These are phyloP conservation scores for Dothideomycetes sp. DNA, from an alignment of 2,329 filamentous ascomycete species.

Conservation along the genomic window DNA sequence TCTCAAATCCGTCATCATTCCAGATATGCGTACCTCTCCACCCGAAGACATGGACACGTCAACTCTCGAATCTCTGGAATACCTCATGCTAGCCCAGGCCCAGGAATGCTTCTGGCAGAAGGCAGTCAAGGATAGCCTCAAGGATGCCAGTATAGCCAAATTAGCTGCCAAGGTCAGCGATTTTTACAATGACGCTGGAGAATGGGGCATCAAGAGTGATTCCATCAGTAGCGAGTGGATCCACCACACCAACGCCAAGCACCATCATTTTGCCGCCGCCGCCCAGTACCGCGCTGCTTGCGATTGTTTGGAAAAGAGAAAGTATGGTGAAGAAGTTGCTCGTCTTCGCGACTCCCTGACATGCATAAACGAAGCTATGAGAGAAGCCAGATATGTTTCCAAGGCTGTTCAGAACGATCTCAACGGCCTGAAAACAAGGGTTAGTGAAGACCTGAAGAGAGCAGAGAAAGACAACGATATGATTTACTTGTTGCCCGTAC, in stretches of 20 bases:
- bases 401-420: constrained; percentile 75
- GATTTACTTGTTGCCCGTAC: constrained; percentile 80
- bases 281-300: constrained; percentile 87
- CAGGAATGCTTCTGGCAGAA: constrained; percentile 99
- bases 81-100: constrained; percentile 81
- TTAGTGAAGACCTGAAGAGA: constrained; percentile 79
- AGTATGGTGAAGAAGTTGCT: constrained; percentile 91
- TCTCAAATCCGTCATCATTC: constrained; percentile 66
- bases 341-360: constrained; percentile 70
- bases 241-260: constrained; percentile 93
- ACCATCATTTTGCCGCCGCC: constrained; percentile 92
- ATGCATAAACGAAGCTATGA: constrained; percentile 78
- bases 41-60: constrained; percentile 93
- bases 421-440: constrained; percentile 69
- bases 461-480: constrained; percentile 95
- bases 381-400: constrained; percentile 73
- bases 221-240: constrained; percentile 93
- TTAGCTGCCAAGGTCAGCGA: constrained; percentile 86
- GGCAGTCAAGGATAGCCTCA: constrained; percentile 86
- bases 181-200: constrained; percentile 74
- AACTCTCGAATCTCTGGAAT: constrained; percentile 72
- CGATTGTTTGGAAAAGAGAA: constrained; percentile 85
- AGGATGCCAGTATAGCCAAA: constrained; percentile 85
- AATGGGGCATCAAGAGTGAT: constrained; percentile 80
- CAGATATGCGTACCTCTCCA: constrained; percentile 67